Conservation (phyloP, 176 grass and related monocot species). For the Carex littledalei region DNA sequence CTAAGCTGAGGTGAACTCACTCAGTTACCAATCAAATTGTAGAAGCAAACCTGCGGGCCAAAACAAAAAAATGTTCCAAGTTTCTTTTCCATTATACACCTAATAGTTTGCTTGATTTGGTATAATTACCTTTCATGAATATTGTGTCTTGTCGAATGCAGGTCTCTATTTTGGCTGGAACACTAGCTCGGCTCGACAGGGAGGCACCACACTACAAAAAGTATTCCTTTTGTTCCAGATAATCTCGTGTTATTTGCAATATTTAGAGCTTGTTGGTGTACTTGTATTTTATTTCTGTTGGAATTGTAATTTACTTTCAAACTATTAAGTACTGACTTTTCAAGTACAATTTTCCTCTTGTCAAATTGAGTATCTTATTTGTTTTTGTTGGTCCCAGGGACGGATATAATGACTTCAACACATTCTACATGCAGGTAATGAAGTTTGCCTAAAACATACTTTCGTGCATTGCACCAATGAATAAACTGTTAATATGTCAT, state of each 20-base stretch:
- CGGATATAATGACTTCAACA: constrained; percentile 99
- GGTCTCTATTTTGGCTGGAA: constrained; percentile 99
- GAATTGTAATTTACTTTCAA: background rate
- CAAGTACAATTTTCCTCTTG: constrained; percentile 12
- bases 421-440: constrained; percentile 95
- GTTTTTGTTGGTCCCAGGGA: constrained; percentile 48
- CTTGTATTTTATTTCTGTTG: background rate
- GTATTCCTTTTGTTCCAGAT: constrained; percentile 35
- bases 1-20: background rate
- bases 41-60: background rate
- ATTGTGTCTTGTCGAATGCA: constrained; percentile 35
- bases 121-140: constrained; percentile 9
- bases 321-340: background rate
- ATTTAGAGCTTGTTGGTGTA: background rate
- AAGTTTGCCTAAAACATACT: constrained; percentile 11
- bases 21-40: background rate
- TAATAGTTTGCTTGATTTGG: background rate
- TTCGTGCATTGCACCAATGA: background rate
- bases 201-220: constrained; percentile 99
- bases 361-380: constrained; percentile 27
- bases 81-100: constrained; percentile 2
- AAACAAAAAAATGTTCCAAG: background rate
- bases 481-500: background rate
- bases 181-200: constrained; percentile 96
- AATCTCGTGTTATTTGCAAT: constrained; percentile 3